Percentiles rank a stretch among this genome's conserved stretches.
phyloP scores from a whole-genome alignment of 2,329 filamentous ascomycete genomes.

The Hymenoscyphus linearis region DNA sequence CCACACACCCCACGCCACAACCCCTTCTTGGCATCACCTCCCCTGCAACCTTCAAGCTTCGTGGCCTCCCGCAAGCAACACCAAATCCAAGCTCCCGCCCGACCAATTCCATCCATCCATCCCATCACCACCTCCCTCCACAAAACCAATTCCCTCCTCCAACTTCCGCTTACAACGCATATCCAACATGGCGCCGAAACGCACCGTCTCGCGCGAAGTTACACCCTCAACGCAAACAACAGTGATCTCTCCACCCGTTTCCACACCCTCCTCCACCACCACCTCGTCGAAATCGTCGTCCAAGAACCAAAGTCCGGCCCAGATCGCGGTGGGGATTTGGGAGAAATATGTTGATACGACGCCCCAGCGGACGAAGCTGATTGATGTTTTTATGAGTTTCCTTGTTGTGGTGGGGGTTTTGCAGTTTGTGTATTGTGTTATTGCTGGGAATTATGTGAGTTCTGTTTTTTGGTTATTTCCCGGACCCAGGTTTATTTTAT shows the following conservation, averaged over 20 bases:
- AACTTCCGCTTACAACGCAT: constrained; percentile 5
- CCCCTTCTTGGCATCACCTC: background rate
- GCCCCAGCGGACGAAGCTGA: constrained; percentile 83
- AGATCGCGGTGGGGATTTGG: constrained; percentile 67
- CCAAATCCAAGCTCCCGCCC: background rate
- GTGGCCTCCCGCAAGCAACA: constrained; percentile 22
- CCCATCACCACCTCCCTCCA: constrained; percentile 2
- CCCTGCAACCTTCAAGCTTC: constrained; percentile 21
- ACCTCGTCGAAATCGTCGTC: constrained; percentile 24
- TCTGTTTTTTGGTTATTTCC: constrained; percentile 36
- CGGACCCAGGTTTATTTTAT: background rate
- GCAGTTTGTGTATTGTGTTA: constrained; percentile 88
- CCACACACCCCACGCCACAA: background rate
- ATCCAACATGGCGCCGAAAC: constrained; percentile 48
- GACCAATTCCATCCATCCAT: constrained; percentile 4
- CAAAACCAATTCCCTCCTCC: constrained; percentile 7
- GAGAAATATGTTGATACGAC: constrained; percentile 75
- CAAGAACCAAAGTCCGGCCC: constrained; percentile 29
- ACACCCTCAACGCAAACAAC: constrained; percentile 21
- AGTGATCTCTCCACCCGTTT: constrained; percentile 22
- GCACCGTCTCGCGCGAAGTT: constrained; percentile 30
- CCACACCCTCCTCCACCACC: constrained; percentile 3
- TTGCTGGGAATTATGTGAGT: constrained; percentile 96
- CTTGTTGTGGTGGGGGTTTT: constrained; percentile 78
- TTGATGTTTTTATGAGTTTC: constrained; percentile 88